These are phyloP conservation scores for Phyllosticta citrichinensis DNA, from an alignment of 2,329 filamentous ascomycete genomes.

Conservation along the genomic window DNA sequence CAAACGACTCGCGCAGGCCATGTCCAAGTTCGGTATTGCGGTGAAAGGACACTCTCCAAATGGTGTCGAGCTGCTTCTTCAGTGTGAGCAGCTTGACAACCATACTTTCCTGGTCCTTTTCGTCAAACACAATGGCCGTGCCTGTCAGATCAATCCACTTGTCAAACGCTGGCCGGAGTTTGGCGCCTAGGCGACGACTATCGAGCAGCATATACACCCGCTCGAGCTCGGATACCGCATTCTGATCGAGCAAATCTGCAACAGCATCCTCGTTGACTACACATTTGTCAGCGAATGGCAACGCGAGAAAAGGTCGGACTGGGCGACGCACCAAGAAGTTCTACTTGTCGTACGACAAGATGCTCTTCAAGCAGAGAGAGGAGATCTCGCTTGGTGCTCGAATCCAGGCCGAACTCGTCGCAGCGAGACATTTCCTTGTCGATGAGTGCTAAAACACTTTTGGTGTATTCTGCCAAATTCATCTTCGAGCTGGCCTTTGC, in stretches of 20 bases:
- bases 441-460: conserved; percentile 58
- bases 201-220: conserved; percentile 69
- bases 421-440: conserved; percentile 64
- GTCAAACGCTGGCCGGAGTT: conserved; percentile 63
- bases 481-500: conserved; percentile 50
- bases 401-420: conserved; percentile 71
- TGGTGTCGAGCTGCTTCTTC: conserved; percentile 66
- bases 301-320: neutral
- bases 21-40: conserved; percentile 69
- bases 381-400: conserved; percentile 68
- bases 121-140: conserved; percentile 67
- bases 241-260: conserved; percentile 60
- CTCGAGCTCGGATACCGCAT: conserved; percentile 60
- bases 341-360: conserved; percentile 59
- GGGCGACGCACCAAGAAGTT: conserved; percentile 22
- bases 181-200: conserved; percentile 58
- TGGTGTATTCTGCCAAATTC: conserved; percentile 66
- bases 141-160: conserved; percentile 71
- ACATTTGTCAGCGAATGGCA: neutral
- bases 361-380: conserved; percentile 63
- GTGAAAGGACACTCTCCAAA: conserved; percentile 67
- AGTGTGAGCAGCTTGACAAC: conserved; percentile 71
- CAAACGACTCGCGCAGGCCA: conserved; percentile 74
- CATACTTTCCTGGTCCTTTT: conserved; percentile 73
- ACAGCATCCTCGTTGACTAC: conserved; percentile 58